Percentiles rank a stretch among this genome's conserved stretches.
Conservation (phyloP, 768 basidiomycete genomes). For the Pleurotus cornucopiae region DNA sequence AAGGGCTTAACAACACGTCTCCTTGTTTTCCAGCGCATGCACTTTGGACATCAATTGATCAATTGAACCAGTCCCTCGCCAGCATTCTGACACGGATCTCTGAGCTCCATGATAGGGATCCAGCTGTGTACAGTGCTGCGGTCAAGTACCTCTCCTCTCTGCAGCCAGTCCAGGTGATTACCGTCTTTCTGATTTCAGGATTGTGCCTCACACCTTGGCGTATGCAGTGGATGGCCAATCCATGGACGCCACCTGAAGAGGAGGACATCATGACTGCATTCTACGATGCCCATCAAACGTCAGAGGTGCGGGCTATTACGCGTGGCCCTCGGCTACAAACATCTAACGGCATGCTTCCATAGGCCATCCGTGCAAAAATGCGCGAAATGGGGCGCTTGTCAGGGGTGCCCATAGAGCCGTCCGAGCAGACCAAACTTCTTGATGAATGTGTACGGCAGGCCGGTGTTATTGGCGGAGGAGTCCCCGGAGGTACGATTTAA, state of each 20-base stretch:
- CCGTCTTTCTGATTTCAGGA: neutral
- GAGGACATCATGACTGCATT: conserved; percentile 49
- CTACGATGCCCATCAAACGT: conserved; percentile 48
- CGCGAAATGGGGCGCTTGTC: conserved; percentile 75
- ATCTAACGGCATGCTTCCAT: neutral
- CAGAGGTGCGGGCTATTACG: conserved; percentile 42
- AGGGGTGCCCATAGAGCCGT: conserved; percentile 86
- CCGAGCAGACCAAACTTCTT: conserved; percentile 79
- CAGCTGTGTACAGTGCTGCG: conserved; percentile 46
- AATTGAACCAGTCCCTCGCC: conserved; percentile 58
- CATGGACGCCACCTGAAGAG: conserved; percentile 41
- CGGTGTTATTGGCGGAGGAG: conserved; percentile 91
- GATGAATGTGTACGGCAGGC: conserved; percentile 71
- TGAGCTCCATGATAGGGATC: conserved; percentile 42
- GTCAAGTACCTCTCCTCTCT: conserved; percentile 61
- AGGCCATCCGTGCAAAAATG: conserved; percentile 81
- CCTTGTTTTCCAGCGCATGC: conserved; percentile 40
- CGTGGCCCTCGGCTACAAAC: too few species aligned
- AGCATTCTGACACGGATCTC: conserved; percentile 48
- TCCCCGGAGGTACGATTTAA: conserved; percentile 81
- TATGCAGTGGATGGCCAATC: conserved; percentile 57
- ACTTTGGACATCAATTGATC: conserved; percentile 63
- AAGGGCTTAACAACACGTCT: neutral
- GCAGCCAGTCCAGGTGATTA: conserved; percentile 51
- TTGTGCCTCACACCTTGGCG: conserved; percentile 3